Base-by-base conservation (phyloP, 495 filamentous ascomycete species). In the Aspergillus kassunensis region DNA sequence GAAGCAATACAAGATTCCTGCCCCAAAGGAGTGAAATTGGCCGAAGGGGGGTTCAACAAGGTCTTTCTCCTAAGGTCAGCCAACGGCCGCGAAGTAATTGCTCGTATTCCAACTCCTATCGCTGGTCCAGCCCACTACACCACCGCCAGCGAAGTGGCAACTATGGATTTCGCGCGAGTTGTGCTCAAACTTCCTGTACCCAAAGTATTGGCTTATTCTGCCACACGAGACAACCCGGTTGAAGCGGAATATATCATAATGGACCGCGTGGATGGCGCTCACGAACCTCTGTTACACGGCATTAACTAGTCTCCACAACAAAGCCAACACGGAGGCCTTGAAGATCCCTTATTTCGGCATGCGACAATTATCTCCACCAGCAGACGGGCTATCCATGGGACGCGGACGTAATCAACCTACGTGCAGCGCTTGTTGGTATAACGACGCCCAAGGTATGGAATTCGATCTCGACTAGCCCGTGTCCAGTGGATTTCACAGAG, bases 131-230 rank as follows among this genome's bases (percentile, higher is more conserved):
- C 62, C 48, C 58, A 62, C 55, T 64, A 68, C 44, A 63, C 64
- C 29, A 71, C 65, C 4, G 71, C 70, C 4, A 76, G 71, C 56
- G 73, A 77, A 55, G 71, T 74, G 13, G 74, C 74, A 16, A 77
- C 73, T 5, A 66, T 76, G 54, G 49, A 51, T 23, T 70, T 68
- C 62, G 42, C 71, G 36, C 61, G 65, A 54, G 16, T 19, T 55
- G 36, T 67, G 16, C 61, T 69, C 29, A 53, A 62, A 55, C 42
- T 70, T 2, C 72, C 69, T 8, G 61, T 67, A 24, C 64, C 65
- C 1, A 39, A 61, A 35, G 53, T 70, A 37, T 54, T 65, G 23
- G 58, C 37, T 18, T 68, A 68, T 46, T 70, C 65, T 25, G 43
- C 62, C 23, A 45, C 54, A 29, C 50, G 53, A 15, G 48, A 56